phyloP scores from a whole-genome alignment of 2,329 filamentous ascomycete species.

The Ophiognomonia clavigignenti-juglandacearum region DNA sequence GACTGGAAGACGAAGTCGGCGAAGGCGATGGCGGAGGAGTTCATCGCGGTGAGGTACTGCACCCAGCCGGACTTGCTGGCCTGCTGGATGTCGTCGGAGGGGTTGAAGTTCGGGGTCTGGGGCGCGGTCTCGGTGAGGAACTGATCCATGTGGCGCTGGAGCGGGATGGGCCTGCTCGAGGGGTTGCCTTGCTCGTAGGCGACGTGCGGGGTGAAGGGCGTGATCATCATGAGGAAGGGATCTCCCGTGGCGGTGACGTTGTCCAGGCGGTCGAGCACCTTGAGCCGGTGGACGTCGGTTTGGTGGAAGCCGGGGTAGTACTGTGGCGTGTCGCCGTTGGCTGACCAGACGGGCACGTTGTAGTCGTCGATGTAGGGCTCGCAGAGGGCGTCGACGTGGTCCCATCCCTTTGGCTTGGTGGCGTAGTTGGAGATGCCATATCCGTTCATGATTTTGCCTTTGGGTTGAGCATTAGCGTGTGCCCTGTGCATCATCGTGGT shows the following conservation, averaged over 20 bases:
- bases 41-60: constrained; percentile 16
- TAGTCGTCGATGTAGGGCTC: constrained; percentile 25
- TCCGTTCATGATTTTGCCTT: constrained; percentile 39
- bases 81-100: constrained; percentile 15
- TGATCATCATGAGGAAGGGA: constrained; percentile 20
- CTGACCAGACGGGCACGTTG: constrained; percentile 22
- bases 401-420: constrained; percentile 23
- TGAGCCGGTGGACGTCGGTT: constrained; percentile 22
- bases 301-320: constrained; percentile 22
- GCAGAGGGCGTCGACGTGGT: constrained; percentile 20
- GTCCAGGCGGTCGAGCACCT: constrained; percentile 19
- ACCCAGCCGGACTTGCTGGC: constrained; percentile 19
- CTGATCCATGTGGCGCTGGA: constrained; percentile 15
- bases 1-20: constrained; percentile 18
- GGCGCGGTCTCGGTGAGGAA: constrained; percentile 19
- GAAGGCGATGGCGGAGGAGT: constrained; percentile 16
- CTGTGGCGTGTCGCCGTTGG: constrained; percentile 18
- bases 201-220: constrained; percentile 20
- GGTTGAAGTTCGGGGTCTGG: constrained; percentile 21
- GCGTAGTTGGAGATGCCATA: constrained; percentile 37
- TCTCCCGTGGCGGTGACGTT: constrained; percentile 15
- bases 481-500: no score
- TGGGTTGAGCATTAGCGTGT: constrained; percentile 10
- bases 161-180: constrained; percentile 15
- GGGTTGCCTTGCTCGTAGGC: constrained; percentile 13